These are phyloP conservation scores for Venturia nashicola DNA, from an alignment of 2,329 filamentous ascomycete species.

Conservation along the genomic window DNA sequence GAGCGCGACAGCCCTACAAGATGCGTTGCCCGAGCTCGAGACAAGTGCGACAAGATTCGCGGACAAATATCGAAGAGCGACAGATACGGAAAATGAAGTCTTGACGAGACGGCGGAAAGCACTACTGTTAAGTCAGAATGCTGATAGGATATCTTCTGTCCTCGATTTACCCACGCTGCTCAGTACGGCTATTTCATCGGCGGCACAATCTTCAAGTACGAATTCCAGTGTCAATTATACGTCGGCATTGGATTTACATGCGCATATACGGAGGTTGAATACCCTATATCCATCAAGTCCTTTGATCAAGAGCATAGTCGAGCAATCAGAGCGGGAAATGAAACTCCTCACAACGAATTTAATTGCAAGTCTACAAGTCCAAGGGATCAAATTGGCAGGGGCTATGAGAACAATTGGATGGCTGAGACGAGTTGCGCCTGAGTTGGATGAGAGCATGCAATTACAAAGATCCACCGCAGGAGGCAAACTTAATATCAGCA, in stretches of 20 bases:
- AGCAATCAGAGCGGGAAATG: conserved; percentile 77
- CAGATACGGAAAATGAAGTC: conserved; percentile 49
- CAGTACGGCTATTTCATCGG: conserved; percentile 58
- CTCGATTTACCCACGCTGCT: conserved; percentile 81
- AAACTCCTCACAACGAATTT: conserved; percentile 78
- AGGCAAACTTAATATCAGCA: conserved; percentile 16
- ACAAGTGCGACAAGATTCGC: conserved; percentile 69
- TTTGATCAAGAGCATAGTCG: conserved; percentile 58
- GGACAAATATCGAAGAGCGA: conserved; percentile 64
- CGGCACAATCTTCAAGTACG: conserved; percentile 17
- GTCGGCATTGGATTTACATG: conserved; percentile 78
- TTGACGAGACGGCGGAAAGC: conserved; percentile 66
- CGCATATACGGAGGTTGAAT: conserved; percentile 81
- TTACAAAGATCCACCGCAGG: conserved; percentile 22
- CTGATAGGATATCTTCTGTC: conserved; percentile 80
- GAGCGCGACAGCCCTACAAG: conserved; percentile 53
- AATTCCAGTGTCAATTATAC: conserved; percentile 60
- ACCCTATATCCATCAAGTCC: conserved; percentile 69
- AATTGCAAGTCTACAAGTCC: conserved; percentile 62
- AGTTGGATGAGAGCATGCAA: conserved; percentile 44
- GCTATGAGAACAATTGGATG: conserved; percentile 86
- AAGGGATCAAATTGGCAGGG: conserved; percentile 73
- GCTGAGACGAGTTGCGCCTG: conserved; percentile 76
- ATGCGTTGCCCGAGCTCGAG: conserved; percentile 68
- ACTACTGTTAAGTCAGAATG: conserved; percentile 71